Evolutionary conservation across 441 rosid species (phyloP).

Genomic region (Mallotus japonicus): DNA sequence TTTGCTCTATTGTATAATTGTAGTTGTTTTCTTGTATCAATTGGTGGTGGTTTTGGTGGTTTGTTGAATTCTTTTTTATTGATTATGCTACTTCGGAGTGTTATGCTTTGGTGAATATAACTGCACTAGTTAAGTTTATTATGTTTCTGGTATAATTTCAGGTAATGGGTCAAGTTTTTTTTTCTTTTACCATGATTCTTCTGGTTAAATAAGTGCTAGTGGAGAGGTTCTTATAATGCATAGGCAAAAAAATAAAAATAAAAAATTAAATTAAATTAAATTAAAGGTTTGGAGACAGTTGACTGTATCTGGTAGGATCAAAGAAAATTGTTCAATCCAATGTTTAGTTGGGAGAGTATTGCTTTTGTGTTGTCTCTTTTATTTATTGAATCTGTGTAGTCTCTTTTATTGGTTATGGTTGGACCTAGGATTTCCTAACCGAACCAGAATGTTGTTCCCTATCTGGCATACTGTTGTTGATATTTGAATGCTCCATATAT

Average conservation of each 20-base stretch:
- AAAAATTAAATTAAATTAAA: too few species aligned
- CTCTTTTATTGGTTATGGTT: background rate
- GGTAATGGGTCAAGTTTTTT: slow-evolving; percentile 11
- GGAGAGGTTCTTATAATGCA: background rate
- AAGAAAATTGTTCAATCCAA: background rate
- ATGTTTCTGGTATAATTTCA: slow-evolving; percentile 14
- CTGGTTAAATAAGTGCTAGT: background rate
- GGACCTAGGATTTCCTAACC: background rate
- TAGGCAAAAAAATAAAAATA: background rate
- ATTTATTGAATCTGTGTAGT: background rate
- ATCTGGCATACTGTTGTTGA: background rate
- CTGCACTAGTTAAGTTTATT: slow-evolving; percentile 4
- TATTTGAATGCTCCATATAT: background rate
- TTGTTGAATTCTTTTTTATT: slow-evolving; percentile 4
- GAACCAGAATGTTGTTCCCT: background rate
- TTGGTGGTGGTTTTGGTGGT: slow-evolving; percentile 12
- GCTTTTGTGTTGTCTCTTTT: too few species aligned
- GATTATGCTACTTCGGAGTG: slow-evolving; percentile 4
- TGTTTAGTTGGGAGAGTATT: background rate
- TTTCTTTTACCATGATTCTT: background rate
- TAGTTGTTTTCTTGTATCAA: slow-evolving; percentile 13
- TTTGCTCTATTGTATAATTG: background rate
- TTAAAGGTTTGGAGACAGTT: background rate
- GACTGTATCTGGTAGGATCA: background rate
- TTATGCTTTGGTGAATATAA: background rate